Base-by-base conservation (phyloP, 1,139 yeast genomes). In the Yamadazyma friedrichii region DNA sequence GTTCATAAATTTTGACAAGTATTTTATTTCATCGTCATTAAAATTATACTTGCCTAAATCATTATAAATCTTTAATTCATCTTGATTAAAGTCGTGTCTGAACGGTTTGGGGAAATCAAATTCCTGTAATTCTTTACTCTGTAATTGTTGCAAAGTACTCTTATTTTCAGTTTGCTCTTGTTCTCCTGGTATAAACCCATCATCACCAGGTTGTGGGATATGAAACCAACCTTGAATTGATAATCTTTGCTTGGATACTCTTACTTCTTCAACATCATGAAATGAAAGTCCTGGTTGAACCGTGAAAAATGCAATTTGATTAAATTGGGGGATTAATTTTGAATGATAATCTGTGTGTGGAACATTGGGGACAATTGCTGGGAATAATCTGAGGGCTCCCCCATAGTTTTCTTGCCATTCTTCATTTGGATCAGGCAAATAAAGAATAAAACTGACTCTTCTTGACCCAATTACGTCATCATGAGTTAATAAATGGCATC, bases 171-270 rank as follows among this genome's bases (percentile, higher is more conserved):
- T 80, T 41, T 67, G 80, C 51, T 83, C 91, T 56, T 86, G 88
- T 56, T 86, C 95, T 6, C 93, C 95, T 20, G 79, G 80, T 33
- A 82, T 75, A 55, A 63, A 91, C 0, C 97, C 98, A 30, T 78
- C 82, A 62, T 94, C 98, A 10, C 96, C 97, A 9, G 68, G 70
- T 58, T 93, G 98, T 2, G 98, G 98, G 38, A 91, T 88, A 60
- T 94, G 99, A 60, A 93, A 94, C 99, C 99, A 94, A 0, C 99
- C 99, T 57, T 93, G 96, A 46, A 94, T 88, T 1, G 96, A 86
- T 36, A 93, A 68, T 54, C 99, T 74, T 49, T 89, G 95, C 56
- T 83, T 87, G 54, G 89, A 95, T 2, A 83, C 95, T 48, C 84
- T 78, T 2, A 94, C 98, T 59, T 94, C 98, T 63, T 94, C 98